Base-by-base conservation (phyloP, 2,329 filamentous ascomycete genomes). In the Rhytidhysteron rufulum region DNA sequence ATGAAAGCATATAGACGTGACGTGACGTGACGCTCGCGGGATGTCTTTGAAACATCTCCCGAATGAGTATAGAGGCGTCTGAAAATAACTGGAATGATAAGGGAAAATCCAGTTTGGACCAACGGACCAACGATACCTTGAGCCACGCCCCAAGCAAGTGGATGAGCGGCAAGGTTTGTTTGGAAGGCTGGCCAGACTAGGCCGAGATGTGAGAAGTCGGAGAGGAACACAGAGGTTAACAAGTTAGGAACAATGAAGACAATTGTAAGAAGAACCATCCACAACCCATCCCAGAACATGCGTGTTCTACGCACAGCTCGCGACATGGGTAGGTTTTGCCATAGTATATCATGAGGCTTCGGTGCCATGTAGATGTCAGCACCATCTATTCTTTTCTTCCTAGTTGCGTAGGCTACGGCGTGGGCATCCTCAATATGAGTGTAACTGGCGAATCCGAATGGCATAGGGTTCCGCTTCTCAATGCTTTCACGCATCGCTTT, bases 1-100 rank as follows among this genome's bases (percentile, higher is more conserved):
- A 97, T 97, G 71, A 98, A 98, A n/a, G 85, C 79, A 66, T 94
- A 98, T 2, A 98, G 76, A 63, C 94, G 94, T 47, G 81, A 83
- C 42, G 91, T 77, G 38, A 97, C 93, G 64, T 97, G 91, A 16
- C 88, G 79, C 62, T 98, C 93, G 39, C 93, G 81, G 20, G 88
- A 86, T 0, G 88, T 95, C 68, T 96, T 97, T 25, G 88, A 95
- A 48, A 87, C 79, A 62, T 96, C 91, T 47, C 93, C 93, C 6
- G 87, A 86, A 50, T 80, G 80, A 41, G 88, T 85, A 17, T 88
- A 85, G 29, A 97, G 74, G 22, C 88, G 83, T 40, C 93, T 85
- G 72, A 97, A 97, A 54, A 95, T 83, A 51, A 89, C 83, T 2
- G 93, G 93, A 3, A 97, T 78, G 36, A 89, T 73, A 29, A 95